Conservation (phyloP, 2,329 filamentous ascomycete genomes). For the Tolypocladium tropicale region DNA sequence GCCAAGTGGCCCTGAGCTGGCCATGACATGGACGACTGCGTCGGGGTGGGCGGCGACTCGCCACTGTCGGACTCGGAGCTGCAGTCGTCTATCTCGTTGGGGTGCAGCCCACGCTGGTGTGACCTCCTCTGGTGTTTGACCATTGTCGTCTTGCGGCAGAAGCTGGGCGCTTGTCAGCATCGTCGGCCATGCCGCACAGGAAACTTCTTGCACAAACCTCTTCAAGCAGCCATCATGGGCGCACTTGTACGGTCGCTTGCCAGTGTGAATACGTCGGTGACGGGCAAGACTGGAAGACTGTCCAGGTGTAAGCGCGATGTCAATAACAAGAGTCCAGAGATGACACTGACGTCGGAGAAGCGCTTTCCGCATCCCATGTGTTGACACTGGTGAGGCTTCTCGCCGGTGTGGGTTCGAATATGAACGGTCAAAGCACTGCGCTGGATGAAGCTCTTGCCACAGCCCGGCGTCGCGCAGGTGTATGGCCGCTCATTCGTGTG, state of each 20-base stretch:
- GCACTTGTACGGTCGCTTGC: constrained; percentile 57
- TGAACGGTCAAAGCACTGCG: constrained; percentile 61
- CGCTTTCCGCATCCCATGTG: constrained; percentile 56
- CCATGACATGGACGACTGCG: constrained; percentile 42
- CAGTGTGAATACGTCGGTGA: constrained; percentile 56
- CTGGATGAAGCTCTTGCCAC: constrained; percentile 63
- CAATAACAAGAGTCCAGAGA: neutral
- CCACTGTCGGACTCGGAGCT: constrained; percentile 47
- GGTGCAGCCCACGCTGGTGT: constrained; percentile 47
- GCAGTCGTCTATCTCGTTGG: constrained; percentile 45
- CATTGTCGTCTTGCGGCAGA: constrained; percentile 64
- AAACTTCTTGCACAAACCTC: constrained; percentile 29
- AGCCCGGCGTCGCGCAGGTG: constrained; percentile 47
- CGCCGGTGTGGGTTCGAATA: constrained; percentile 59
- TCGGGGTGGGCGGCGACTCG: constrained; percentile 49
- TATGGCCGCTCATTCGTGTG: constrained; percentile 64
- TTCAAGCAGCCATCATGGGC: constrained; percentile 51
- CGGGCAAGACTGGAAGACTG: constrained; percentile 56
- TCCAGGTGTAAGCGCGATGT: neutral
- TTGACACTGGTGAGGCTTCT: constrained; percentile 61
- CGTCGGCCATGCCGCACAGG: no score
- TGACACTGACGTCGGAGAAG: constrained; percentile 53
- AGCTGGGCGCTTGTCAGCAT: constrained; percentile 33
- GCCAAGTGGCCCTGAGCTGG: constrained; percentile 30
- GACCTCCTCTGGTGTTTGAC: constrained; percentile 55